Evolutionary conservation across 2,329 filamentous ascomycete genomes (phyloP), one percentile per base, ranked within the genome.

Genomic region (Aspergillus tanneri): DNA sequence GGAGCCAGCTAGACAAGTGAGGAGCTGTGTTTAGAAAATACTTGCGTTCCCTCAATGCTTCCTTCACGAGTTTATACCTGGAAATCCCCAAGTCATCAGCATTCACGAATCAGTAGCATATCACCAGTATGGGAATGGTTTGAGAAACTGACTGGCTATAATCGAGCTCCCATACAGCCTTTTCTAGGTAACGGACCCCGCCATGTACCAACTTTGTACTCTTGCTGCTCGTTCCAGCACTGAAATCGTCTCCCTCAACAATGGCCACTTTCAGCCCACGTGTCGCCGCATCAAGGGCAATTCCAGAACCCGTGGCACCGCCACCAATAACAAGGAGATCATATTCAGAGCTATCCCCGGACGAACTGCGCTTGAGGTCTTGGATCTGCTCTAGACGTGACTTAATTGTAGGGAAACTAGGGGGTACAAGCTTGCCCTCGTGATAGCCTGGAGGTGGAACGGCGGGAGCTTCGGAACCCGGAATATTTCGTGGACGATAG

Each of bases 161-260:
- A 69, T 93, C 88, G 61, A 92, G 75, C 67, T 91, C 87, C 84
- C 85, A 90, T 41, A 93, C 83, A 46, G 88, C 88, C 76, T 93
- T 93, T 69, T 93, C 88, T 49, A 93, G 77, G 66, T 92, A 93
- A 57, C 88, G 82, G 50, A 93, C 88, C 63, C 88, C 88, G 58
- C 88, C 88, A 70, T 93, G 88, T 14, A 93, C 88, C 44, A 93
- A 78, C 72, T 93, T 93, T 40, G 88, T 93, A 73, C 86, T 90
- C 75, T 92, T 92, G 69, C 86, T 89, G 74, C 86, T 90, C 32
- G 88, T 92, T 23, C 88, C 88, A 53, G 85, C 80, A 59, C 85
- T 85, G 67, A 92, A 93, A 70, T 93, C 88, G 67, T 92, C 88
- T 53, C 87, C 79, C 72, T 93, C 88, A 12, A 93, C 86, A 42